Base-by-base conservation (phyloP, 2,329 filamentous ascomycete genomes). In the Capronia americana region DNA sequence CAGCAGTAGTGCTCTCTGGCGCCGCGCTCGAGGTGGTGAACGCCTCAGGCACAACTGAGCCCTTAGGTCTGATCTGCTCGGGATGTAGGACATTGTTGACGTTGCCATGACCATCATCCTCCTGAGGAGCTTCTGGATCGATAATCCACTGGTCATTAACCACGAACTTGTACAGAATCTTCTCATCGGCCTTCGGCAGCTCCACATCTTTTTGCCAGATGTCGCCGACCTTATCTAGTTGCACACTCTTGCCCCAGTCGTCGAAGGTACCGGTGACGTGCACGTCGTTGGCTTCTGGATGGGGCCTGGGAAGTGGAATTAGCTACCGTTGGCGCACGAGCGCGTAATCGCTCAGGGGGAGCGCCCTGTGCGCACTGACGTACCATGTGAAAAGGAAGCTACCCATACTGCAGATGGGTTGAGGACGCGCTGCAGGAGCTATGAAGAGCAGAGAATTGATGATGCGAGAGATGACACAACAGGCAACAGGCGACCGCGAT, bases 111-210 rank as follows among this genome's bases (percentile, higher is more conserved):
- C 86, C 85, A 83, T 97, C 94, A 75, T 88, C 87, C 81, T 97
- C 93, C 80, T 90, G 89, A 66, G 91, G 91, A 50, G 89, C 90
- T 66, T 88, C 88, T 74, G 89, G 87, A 80, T 97, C 93, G 77
- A 89, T 91, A 58, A 88, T 88, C 95, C 95, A 99, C 73, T 86
- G 87, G 73, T 91, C 92, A 85, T 99, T 92, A 72, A 97, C 94
- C 74, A 99, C 91, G 79, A 97, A 99, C 94, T 99, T 99, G 88
- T 97, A 99, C 76, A 90, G 89, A 73, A 96, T 90, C 82, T 95
- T 97, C 70, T 89, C 83, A 57, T 83, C 81, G 17, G 83, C 81
- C 63, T 87, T 82, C 57, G 90, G 83, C 38, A 98, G 84, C 61
- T 87, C 82, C 67, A 99, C 92, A 38, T 87, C 87, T 84, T 97